Evolutionary conservation across 352 stramenopile genomes (phyloP).

Genomic region (Pythium utonaiense): DNA sequence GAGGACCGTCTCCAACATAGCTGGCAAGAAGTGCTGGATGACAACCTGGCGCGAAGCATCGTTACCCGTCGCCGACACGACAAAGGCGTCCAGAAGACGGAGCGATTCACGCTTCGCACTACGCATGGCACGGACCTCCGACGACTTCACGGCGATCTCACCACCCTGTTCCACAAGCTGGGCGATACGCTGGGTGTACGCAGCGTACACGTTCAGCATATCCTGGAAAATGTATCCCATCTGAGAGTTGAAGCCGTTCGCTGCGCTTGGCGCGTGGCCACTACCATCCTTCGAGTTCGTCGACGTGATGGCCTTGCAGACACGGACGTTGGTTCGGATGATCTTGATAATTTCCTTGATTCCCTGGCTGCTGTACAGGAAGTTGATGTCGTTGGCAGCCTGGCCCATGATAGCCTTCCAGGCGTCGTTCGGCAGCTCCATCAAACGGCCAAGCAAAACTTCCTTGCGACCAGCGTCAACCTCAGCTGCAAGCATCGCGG

Average conservation of each 20-base stretch:
- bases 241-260: slow-evolving; percentile 96
- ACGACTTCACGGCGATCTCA: slow-evolving; percentile 93
- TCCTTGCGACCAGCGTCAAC: slow-evolving; percentile 83
- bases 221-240: slow-evolving; percentile 98
- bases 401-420: slow-evolving; percentile 87
- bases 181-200: slow-evolving; percentile 97
- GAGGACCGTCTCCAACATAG: slow-evolving; percentile 96
- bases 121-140: slow-evolving; percentile 90
- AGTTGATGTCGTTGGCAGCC: slow-evolving; percentile 68
- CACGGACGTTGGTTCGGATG: slow-evolving; percentile 96
- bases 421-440: slow-evolving; percentile 94
- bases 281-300: slow-evolving; percentile 22
- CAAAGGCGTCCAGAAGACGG: slow-evolving; percentile 95
- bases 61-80: slow-evolving; percentile 81
- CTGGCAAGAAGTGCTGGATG: slow-evolving; percentile 93
- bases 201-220: slow-evolving; percentile 98
- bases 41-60: slow-evolving; percentile 80
- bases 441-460: slow-evolving; percentile 91
- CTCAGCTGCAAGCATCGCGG: slow-evolving; percentile 81
- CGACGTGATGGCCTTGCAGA: slow-evolving; percentile 89
- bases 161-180: slow-evolving; percentile 86
- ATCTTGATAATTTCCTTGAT: slow-evolving; percentile 97
- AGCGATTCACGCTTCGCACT: slow-evolving; percentile 97
- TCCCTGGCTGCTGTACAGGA: slow-evolving; percentile 67
- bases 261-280: slow-evolving; percentile 38